Evolutionary conservation across 352 stramenopile species (phyloP).

Genomic region (Aphanomyces euteiches): DNA sequence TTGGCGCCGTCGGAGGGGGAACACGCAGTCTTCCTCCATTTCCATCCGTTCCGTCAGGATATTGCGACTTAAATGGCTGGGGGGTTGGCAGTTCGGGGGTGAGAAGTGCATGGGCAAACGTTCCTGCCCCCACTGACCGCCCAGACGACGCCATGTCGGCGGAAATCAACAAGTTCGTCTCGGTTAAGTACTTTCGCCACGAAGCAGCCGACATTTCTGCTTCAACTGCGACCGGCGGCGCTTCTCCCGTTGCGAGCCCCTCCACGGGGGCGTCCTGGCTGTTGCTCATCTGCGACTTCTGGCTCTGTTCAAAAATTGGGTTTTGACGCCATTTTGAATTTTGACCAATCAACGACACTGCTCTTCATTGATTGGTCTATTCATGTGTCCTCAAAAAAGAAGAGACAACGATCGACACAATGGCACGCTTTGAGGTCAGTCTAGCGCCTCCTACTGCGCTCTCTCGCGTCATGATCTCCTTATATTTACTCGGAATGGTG

Average conservation of each 20-base stretch:
- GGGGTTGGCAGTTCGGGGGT: neutral
- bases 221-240: neutral
- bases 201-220: conserved; percentile 1
- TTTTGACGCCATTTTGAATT: conserved; percentile 13
- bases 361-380: neutral
- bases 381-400: no score
- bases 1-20: neutral
- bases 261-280: conserved; percentile 7
- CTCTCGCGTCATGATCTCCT: no score
- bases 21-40: neutral
- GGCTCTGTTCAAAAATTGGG: conserved; percentile 15
- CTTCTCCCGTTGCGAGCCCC: neutral
- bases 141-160: neutral
- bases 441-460: no score
- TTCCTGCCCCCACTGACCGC: neutral
- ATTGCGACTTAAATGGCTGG: neutral
- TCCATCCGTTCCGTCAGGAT: neutral
- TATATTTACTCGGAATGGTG: no score
- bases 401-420: no score
- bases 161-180: conserved; percentile 16
- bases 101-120: conserved; percentile 7
- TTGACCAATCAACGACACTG: conserved; percentile 5
- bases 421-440: no score
- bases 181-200: conserved; percentile 9
- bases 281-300: conserved; percentile 5